Evolutionary conservation across 768 basidiomycete genomes (phyloP), one percentile per base, ranked within the genome.

Genomic region (Tulasnella sp.): DNA sequence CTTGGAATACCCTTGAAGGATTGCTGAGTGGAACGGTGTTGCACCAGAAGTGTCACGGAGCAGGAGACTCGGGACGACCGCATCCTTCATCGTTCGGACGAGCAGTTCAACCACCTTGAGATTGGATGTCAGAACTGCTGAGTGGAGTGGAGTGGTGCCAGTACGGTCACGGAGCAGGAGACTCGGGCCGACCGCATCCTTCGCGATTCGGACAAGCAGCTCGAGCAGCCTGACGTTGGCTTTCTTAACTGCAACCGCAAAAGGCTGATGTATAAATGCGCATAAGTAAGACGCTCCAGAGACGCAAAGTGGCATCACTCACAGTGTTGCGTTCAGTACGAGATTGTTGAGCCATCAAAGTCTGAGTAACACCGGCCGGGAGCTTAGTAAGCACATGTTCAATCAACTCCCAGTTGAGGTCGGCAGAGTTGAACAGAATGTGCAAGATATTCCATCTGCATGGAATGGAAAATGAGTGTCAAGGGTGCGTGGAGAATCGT

Each of bases 21-120:
- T 85, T 0, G 90, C 88, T 37, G 84, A 78, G 80, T 90, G 90
- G 2, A 91, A 83, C 1, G 89, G 87, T 0, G 86, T 89, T 23
- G 85, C 86, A 0, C 89, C 90, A 72, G 51, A 2, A 35, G 35
- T 2, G 35, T 35, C 35, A 35, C 35, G 35, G 35, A 35, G 35
- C 5, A 35, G 35, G 2, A 35, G 35, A 35, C 2, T 35, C 35
- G 35, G 35, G 35, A 35, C 35, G 35, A 35, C 35, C 35, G 35
- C 35, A 5, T 35, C 35, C 35, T 35, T 35, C 35, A 35, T 5
- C 2, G 35, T 35, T 5, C 35, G 35, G 35, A 35, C 5, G 35
- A 35, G 35, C 35, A 35, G 35, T 35, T 35, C 35, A 5, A 35
- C 35, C 35, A n/a, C n/a, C n/a, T n/a, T n/a, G n/a, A n/a, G n/a